These are phyloP conservation scores for Pilaira anomala DNA, from an alignment of 192 early-diverging fungal species.

Conservation along the genomic window DNA sequence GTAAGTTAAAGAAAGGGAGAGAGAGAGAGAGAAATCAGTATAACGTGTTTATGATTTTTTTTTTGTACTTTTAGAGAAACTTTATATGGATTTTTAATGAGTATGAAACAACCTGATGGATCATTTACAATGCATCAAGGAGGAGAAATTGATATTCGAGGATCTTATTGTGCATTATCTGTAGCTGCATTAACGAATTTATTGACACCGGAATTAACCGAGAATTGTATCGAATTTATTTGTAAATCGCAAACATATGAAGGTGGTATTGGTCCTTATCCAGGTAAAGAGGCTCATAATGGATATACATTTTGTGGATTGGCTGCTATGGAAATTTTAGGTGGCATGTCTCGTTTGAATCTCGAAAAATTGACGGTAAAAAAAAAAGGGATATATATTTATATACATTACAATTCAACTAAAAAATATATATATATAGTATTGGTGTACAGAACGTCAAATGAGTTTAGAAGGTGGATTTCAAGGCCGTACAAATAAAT, in stretches of 20 bases:
- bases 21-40: not conserved
- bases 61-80: conserved; percentile 36
- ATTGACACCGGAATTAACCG: conserved; percentile 72
- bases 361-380: conserved; percentile 54
- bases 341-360: conserved; percentile 61
- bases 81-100: conserved; percentile 74
- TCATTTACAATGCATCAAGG: conserved; percentile 87
- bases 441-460: conserved; percentile 78
- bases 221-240: conserved; percentile 67
- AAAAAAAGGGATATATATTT: not conserved
- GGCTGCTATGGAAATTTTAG: conserved; percentile 81
- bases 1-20: conserved; percentile 6
- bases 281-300: conserved; percentile 89
- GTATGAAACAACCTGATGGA: conserved; percentile 82
- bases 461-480: conserved; percentile 94
- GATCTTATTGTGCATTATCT: conserved; percentile 83
- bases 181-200: conserved; percentile 79
- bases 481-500: conserved; percentile 93
- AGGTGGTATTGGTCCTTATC: conserved; percentile 84
- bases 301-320: conserved; percentile 94
- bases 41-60: not conserved
- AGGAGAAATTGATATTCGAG: conserved; percentile 93
- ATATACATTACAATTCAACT: not conserved
- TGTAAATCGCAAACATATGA: conserved; percentile 85
- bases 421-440: conserved; percentile 21